These are phyloP conservation scores for Paraphoma sp. DNA, from an alignment of 2,329 filamentous ascomycete genomes.

Conservation along the genomic window DNA sequence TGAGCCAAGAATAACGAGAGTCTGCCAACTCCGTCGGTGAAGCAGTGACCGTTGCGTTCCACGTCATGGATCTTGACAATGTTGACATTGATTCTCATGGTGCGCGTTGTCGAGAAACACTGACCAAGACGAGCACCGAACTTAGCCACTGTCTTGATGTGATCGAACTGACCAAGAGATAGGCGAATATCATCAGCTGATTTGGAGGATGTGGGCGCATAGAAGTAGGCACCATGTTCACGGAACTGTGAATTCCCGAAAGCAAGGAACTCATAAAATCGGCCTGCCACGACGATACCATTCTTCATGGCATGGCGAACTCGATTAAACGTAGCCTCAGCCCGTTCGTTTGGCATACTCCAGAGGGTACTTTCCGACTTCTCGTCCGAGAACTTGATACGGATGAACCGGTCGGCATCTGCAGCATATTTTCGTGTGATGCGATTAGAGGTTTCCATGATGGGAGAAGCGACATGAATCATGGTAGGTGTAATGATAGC, in stretches of 20 bases:
- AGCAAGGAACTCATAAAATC: constrained; percentile 86
- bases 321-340: constrained; percentile 72
- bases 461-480: constrained; percentile 77
- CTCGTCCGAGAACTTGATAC: constrained; percentile 91
- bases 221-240: constrained; percentile 92
- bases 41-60: constrained; percentile 70
- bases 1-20: constrained; percentile 81
- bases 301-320: constrained; percentile 74
- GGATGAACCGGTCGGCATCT: constrained; percentile 79
- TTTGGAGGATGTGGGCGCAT: constrained; percentile 71
- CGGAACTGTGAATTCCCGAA: constrained; percentile 96
- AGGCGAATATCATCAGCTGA: constrained; percentile 78
- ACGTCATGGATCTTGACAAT: constrained; percentile 72
- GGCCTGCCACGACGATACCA: constrained; percentile 82
- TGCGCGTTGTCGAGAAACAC: constrained; percentile 91
- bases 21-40: constrained; percentile 92
- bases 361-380: constrained; percentile 55
- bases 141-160: constrained; percentile 86
- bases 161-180: constrained; percentile 85
- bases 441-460: constrained; percentile 85
- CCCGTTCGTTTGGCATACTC: constrained; percentile 37
- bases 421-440: constrained; percentile 76
- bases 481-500: constrained; percentile 84
- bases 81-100: constrained; percentile 69
- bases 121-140: constrained; percentile 89